Base-by-base conservation (phyloP, 169 alveolate species). In the Cryptosporidium viatorum region DNA sequence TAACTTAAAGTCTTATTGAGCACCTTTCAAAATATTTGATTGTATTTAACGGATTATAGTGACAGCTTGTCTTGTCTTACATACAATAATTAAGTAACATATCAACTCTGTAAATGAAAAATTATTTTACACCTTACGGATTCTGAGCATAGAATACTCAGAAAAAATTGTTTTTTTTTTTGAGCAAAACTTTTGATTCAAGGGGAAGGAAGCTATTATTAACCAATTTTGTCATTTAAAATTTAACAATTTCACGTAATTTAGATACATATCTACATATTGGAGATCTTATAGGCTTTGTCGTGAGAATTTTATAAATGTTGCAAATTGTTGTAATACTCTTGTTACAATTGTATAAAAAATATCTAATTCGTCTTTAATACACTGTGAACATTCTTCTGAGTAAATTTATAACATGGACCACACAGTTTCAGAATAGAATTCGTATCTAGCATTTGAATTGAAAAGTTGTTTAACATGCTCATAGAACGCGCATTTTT, bases 181-280 rank as follows among this genome's bases (percentile, higher is more conserved):
- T 74, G 14, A 74, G 43, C 0, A 74, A 43, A 74, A 74, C 71
- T 31, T 74, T 74, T 35, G 58, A 71, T 58, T 59, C 86, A 18
- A 74, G 73, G 26, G 86, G 86, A 12, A 74, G 86, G 18, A 74
- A 74, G 55, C 86, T 74, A 31, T 74, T 74, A 21, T 74, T 60
- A 33, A 74, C 71, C 59, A 59, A 55, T 37, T 74, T 73, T 6
- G 58, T 55, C 70, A 59, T 59, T 43, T 74, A 73, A 21, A 59
- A 74, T 39, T 74, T 74, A 8, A 62, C 48, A 35, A 74, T 51
- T 31, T 73, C 86, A 31, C 86, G 58, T n/a, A 74, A 41, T 59
- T 74, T 74, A 29, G 58, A 74, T 52, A 59, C 86, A 18, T 74
- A 74, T 3, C 71, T 74, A 73, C 86, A 74, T 4, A 74, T 55